Evolutionary conservation across 805 yeast genomes (phyloP).

Genomic region (Metschnikowia henanensis): DNA sequence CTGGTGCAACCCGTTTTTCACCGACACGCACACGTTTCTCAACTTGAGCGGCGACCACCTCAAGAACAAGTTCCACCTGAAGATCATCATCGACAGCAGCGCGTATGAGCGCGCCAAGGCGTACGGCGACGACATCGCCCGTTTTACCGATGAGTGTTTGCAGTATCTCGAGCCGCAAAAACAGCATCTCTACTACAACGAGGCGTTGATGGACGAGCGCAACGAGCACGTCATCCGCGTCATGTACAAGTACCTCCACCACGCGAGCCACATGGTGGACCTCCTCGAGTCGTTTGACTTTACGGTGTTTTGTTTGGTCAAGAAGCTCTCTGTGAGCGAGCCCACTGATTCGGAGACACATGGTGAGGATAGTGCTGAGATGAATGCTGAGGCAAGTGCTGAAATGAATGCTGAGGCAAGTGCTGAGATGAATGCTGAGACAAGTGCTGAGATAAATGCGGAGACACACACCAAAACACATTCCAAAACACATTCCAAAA

Average conservation of each 20-base stretch:
- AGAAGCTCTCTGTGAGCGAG: conserved; percentile 26
- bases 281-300: conserved; percentile 62
- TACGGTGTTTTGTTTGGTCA: conserved; percentile 48
- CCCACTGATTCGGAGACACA: background rate
- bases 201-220: conserved; percentile 36
- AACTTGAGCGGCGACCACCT: conserved; percentile 45
- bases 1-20: conserved; percentile 69
- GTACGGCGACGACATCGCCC: conserved; percentile 37
- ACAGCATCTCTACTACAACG: conserved; percentile 38
- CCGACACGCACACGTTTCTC: conserved; percentile 34
- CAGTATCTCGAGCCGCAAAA: conserved; percentile 36
- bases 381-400: no score
- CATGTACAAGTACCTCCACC: conserved; percentile 52
- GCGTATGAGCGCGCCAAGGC: conserved; percentile 40
- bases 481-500: no score
- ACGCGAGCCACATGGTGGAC: conserved; percentile 50
- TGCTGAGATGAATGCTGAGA: no score
- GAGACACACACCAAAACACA: no score
- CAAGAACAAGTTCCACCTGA: conserved; percentile 42
- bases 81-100: conserved; percentile 50
- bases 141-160: conserved; percentile 42
- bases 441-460: no score
- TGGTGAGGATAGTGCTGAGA: conserved; percentile 10
- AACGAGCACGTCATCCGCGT: conserved; percentile 54
- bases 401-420: no score